Evolutionary conservation across 768 basidiomycete genomes (phyloP).

Genomic region (Candolleomyces efflorescens): DNA sequence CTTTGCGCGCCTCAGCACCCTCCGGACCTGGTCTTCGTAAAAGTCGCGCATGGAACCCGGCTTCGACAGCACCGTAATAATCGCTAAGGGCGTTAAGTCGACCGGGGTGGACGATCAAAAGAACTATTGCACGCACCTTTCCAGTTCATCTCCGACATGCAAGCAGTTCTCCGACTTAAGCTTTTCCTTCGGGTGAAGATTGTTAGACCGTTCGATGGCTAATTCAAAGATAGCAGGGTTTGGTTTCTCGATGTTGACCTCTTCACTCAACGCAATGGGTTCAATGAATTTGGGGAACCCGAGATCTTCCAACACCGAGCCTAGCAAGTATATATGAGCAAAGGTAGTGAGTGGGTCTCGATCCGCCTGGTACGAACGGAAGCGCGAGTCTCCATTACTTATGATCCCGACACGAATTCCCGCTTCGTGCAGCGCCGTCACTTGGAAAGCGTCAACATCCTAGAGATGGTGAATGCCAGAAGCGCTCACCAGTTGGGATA

Average conservation of each 20-base stretch:
- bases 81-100: constrained; percentile 41
- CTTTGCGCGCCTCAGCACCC: constrained; percentile 43
- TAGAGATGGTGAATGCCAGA: neutral
- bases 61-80: constrained; percentile 53
- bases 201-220: constrained; percentile 28
- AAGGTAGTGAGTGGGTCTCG: neutral
- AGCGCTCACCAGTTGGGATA: constrained; percentile 23
- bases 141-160: constrained; percentile 75
- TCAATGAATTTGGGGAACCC: constrained; percentile 43
- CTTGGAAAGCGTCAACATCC: constrained; percentile 22
- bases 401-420: constrained; percentile 53
- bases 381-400: constrained; percentile 70
- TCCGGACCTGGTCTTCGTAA: constrained; percentile 47
- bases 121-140: constrained; percentile 39
- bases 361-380: constrained; percentile 43
- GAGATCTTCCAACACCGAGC: constrained; percentile 56
- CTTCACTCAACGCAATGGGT: constrained; percentile 66
- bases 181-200: constrained; percentile 12
- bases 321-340: constrained; percentile 19
- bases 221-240: constrained; percentile 51
- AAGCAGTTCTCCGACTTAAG: constrained; percentile 43
- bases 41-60: constrained; percentile 56
- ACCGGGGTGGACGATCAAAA: neutral
- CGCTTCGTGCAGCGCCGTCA: constrained; percentile 37
- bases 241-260: constrained; percentile 69